Evolutionary conservation across 2,329 filamentous ascomycete genomes (phyloP), one percentile per base, ranked within the genome.

Genomic region (Pezicula neosporulosa): DNA sequence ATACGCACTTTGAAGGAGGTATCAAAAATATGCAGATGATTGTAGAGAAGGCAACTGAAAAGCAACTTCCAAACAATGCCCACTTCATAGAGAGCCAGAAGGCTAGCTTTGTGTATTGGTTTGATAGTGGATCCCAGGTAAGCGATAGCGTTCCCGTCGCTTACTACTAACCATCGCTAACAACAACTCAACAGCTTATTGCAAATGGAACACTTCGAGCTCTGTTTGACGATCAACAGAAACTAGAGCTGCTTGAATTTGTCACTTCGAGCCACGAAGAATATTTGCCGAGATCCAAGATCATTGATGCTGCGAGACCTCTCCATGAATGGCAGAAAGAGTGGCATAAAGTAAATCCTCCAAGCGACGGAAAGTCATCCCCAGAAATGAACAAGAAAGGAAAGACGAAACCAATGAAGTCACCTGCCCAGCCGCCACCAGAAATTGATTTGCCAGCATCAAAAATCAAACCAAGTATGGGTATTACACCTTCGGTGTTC

Each of bases 101-200:
- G 62, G 85, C 90, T 24, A 94, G 84, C 63, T 82, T 97, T 51
- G 86, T 94, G 5, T 95, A 96, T 66, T 95, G 89, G 82, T 97
- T 93, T 64, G 83, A 88, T 47, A 90, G 87, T 56, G 87, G 86
- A 48, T 88, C 87, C 54, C 90, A 94, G 66, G 89, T 93, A 77
- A 70, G 82, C 12, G 19, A 13, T 18, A 15, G 48, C 27, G 8
- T 27, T 36, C 19, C 12, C 18, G 8, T 38, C 12, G 19, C 2
- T 41, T 21, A 28, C 10, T 43, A 37, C 5, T 30, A 48, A 47
- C 35, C 55, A 24, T 44, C 55, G 44, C 65, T 74, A 50, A 73
- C 60, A 50, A 73, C 60, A 24, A 42, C 21, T 19, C 37, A 33
- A 33, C 8, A 93, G 86, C 76, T 95, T 37, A 83, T 95, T 46